Conservation (phyloP, 2,329 filamentous ascomycete genomes). For the Camillea tinctor region DNA sequence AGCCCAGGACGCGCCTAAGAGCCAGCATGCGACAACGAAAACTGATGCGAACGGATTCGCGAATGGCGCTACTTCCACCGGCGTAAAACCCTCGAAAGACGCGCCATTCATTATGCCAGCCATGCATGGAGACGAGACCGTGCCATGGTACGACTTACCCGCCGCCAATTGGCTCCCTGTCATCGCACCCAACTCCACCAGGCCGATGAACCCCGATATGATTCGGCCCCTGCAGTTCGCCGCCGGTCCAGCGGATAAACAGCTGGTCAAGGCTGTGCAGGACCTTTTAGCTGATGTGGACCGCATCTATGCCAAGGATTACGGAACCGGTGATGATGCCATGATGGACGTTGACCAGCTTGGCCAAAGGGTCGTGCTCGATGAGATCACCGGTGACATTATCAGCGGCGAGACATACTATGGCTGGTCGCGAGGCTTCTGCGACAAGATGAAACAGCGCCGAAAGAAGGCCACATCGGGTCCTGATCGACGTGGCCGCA, state of each 20-base stretch:
- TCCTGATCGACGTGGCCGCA: conserved; percentile 28
- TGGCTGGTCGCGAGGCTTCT: conserved; percentile 81
- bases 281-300: conserved; percentile 68
- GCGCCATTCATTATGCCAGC: conserved; percentile 70
- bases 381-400: conserved; percentile 65
- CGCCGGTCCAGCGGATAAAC: conserved; percentile 65
- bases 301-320: conserved; percentile 60
- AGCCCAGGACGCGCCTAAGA: conserved; percentile 41
- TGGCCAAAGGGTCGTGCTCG: conserved; percentile 65
- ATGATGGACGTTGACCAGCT: conserved; percentile 70
- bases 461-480: conserved; percentile 29
- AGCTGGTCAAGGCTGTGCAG: conserved; percentile 67
- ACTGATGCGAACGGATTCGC: conserved; percentile 24
- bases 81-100: conserved; percentile 48
- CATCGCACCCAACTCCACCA: conserved; percentile 72
- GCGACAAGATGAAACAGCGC: conserved; percentile 72
- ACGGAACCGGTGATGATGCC: conserved; percentile 43
- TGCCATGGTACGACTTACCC: conserved; percentile 78
- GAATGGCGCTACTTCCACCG: conserved; percentile 17
- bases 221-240: conserved; percentile 71
- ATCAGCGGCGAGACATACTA: conserved; percentile 75
- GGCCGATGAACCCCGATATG: conserved; percentile 68
- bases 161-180: conserved; percentile 79
- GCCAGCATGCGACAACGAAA: conserved; percentile 15
- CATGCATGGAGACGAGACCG: conserved; percentile 71